Conservation (phyloP, 108 stramenopile species). For the Pelagomonas calceolata region DNA sequence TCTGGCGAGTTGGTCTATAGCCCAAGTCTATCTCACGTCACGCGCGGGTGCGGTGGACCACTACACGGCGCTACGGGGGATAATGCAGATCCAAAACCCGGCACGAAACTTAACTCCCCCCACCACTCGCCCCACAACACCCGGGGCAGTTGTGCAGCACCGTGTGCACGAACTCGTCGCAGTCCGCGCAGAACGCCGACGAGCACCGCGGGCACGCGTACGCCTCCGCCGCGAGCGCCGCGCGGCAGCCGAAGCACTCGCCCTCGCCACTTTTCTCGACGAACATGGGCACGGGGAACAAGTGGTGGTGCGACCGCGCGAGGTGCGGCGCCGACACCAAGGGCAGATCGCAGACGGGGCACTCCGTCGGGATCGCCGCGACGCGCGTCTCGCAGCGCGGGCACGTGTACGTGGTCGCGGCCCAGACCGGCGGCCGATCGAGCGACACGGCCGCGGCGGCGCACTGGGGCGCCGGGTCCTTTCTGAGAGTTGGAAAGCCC, state of each 20-base stretch:
- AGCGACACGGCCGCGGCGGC: slow-evolving; percentile 43
- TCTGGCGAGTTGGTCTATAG: too few species aligned
- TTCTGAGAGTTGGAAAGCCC: slow-evolving; percentile 63
- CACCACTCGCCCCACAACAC: too few species aligned
- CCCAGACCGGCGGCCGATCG: slow-evolving; percentile 15
- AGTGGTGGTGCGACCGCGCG: slow-evolving; percentile 77
- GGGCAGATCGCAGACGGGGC: slow-evolving; percentile 74
- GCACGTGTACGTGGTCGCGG: slow-evolving; percentile 58
- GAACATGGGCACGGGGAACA: slow-evolving; percentile 78
- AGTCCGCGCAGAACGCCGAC: slow-evolving; percentile 72
- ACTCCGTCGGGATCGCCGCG: slow-evolving; percentile 63
- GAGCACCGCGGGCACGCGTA: slow-evolving; percentile 71
- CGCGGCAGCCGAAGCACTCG: slow-evolving; percentile 57
- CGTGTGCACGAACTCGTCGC: slow-evolving; percentile 74
- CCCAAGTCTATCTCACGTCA: too few species aligned
- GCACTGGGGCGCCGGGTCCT: slow-evolving; percentile 54
- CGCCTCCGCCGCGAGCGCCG: slow-evolving; percentile 31
- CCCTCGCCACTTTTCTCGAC: not conserved
- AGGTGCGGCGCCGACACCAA: slow-evolving; percentile 70
- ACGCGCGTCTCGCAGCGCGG: slow-evolving; percentile 63
- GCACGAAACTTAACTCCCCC: too few species aligned
- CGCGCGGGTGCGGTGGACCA: too few species aligned
- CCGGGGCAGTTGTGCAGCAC: slow-evolving; percentile 84
- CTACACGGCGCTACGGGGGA: too few species aligned
- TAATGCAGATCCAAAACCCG: too few species aligned